phyloP scores from a whole-genome alignment of 257 asterid genomes.

The Solanum commersonii region DNA sequence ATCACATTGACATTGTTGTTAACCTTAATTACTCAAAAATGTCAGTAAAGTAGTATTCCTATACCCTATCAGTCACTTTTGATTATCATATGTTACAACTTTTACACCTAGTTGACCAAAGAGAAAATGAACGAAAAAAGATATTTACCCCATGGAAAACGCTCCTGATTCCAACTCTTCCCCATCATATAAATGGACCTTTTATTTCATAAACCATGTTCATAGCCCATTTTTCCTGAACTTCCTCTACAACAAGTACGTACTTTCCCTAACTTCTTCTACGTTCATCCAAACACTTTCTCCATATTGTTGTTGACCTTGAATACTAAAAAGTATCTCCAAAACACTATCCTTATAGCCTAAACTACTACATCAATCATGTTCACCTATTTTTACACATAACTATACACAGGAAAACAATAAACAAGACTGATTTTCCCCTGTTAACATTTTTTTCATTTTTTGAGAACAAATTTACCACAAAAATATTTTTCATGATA shows the following conservation, averaged over 20 bases:
- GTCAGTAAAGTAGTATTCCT: not conserved
- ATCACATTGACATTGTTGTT: not conserved
- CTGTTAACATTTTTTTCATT: not conserved
- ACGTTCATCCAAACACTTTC: not conserved
- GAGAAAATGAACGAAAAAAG: not conserved
- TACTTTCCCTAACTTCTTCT: not conserved
- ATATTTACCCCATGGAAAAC: not conserved
- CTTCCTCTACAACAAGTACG: not conserved
- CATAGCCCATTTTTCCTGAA: not conserved
- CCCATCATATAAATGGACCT: not conserved
- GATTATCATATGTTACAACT: not conserved
- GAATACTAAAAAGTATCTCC: not conserved
- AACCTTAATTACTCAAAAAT: not conserved
- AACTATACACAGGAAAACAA: not conserved
- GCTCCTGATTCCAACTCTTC: not conserved
- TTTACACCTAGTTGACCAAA: not conserved
- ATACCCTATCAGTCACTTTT: not conserved
- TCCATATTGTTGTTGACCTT: not conserved
- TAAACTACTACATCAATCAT: not conserved
- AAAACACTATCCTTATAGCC: not conserved
- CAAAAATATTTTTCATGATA: not conserved
- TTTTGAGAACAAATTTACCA: not conserved
- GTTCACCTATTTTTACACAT: not conserved
- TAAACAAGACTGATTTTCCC: not conserved
- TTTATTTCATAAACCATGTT: not conserved